Evolutionary conservation across 2,329 filamentous ascomycete genomes (phyloP), one percentile per base, ranked within the genome.

Genomic region (Gyromitra esculenta): DNA sequence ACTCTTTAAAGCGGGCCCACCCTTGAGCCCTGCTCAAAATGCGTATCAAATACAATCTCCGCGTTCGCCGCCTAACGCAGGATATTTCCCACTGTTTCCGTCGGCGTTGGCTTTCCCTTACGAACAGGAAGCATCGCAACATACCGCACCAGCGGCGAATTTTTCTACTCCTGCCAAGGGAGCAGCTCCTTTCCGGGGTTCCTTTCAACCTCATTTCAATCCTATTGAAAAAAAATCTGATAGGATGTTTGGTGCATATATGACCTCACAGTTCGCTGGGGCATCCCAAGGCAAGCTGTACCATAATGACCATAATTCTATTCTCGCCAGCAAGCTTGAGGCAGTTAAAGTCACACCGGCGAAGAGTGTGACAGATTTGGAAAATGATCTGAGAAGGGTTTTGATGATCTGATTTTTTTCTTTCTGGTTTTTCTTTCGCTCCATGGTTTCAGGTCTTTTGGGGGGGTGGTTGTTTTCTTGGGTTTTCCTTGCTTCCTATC

Each of bases 381-480:
- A 79, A 72, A 79, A 79, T 52, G 74, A 74, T 66, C 59, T 79
- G 25, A 76, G 76, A 52, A 70, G 69, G 48, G 66, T 77, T 59
- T 70, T 79, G 59, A 79, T 79, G 76, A 78, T 78, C 70, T 78
- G 31, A 79, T 56, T 39, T 71, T 67, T 43, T 65, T 15, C 45
- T 71, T 67, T 37, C 69, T 15, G 59, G 52, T 71, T 64, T 60
- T 63, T 67, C 70, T 73, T 75, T 71, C 67, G 31, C 74, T 50
- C 56, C 18, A 39, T 63, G 62, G 45, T 65, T 64, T 65, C 45
- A 67, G 43, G 45, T 43, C 68, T 76, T 77, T 73, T 73, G 52
- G 21, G 59, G 60, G 62, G 66, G 37, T 35, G 67, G 64, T 60
- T 73, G 39, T 45, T 73, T 73, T 73, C 73, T 73, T 73, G 69